Conservation (phyloP, 2,329 filamentous ascomycete species). For the Colletotrichum spaethianum region DNA sequence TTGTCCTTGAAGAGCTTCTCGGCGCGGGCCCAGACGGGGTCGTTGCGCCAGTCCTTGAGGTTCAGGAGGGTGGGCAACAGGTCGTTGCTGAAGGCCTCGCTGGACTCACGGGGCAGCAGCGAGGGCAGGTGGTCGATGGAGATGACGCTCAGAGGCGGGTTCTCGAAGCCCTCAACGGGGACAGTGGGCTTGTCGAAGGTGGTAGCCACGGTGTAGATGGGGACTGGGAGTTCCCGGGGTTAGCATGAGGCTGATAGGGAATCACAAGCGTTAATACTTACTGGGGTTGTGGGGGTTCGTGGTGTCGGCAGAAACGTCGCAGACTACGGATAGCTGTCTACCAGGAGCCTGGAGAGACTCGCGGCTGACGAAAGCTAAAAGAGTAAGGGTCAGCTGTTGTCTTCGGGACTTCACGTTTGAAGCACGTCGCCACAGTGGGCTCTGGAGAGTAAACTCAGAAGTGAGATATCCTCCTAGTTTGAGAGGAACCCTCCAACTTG, state of each 20-base stretch:
- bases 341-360: constrained; percentile 76
- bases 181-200: constrained; percentile 93
- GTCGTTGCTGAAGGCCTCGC: constrained; percentile 85
- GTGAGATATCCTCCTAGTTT: background rate
- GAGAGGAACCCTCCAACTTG: background rate
- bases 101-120: constrained; percentile 87
- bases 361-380: constrained; percentile 76
- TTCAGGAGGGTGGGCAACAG: constrained; percentile 83
- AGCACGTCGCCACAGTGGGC: background rate
- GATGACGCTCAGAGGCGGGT: constrained; percentile 81
- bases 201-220: constrained; percentile 87
- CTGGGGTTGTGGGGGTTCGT: constrained; percentile 76
- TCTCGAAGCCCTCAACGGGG: constrained; percentile 72
- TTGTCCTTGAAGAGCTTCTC: constrained; percentile 89
- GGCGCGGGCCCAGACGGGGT: constrained; percentile 87
- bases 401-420: background rate
- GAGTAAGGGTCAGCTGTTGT: constrained; percentile 65
- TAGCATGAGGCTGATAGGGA: constrained; percentile 36
- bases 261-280: background rate
- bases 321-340: constrained; percentile 84
- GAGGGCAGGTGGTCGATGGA: constrained; percentile 89
- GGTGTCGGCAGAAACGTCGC: constrained; percentile 84
- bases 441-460: background rate
- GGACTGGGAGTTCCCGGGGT: constrained; percentile 61
- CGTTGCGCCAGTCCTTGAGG: constrained; percentile 80